Evolutionary conservation across 2,329 filamentous ascomycete genomes (phyloP).

Genomic region (Aspergillus latus): DNA sequence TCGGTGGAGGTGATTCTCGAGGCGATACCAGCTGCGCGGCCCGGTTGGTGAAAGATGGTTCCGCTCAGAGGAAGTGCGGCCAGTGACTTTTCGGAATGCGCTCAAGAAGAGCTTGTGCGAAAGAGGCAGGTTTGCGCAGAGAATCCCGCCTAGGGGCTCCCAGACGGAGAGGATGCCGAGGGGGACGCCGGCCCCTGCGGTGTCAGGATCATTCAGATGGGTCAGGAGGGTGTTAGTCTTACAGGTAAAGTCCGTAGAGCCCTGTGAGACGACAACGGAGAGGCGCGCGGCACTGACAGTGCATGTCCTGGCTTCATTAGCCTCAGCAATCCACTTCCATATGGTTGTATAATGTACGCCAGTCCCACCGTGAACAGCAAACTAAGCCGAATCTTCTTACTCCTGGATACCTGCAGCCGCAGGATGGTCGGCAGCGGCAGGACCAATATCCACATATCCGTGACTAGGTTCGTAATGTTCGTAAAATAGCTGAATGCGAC

Average conservation of each 20-base stretch:
- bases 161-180: conserved; percentile 13
- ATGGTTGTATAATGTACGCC: conserved; percentile 1
- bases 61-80: neutral
- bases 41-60: neutral
- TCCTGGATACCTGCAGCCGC: conserved; percentile 11
- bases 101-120: neutral
- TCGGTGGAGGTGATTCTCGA: no score
- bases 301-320: conserved; percentile 8
- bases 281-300: conserved; percentile 8
- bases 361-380: conserved; percentile 17
- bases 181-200: conserved; percentile 4
- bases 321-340: no score
- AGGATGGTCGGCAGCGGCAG: conserved; percentile 18
- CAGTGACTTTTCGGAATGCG: neutral
- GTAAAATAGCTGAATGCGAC: conserved; percentile 18
- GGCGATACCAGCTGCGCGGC: neutral
- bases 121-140: conserved; percentile 15
- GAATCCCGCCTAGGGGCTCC: conserved; percentile 13
- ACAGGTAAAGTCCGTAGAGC: conserved; percentile 9
- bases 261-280: conserved; percentile 7
- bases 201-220: neutral
- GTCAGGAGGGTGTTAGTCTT: neutral
- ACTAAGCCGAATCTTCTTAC: conserved; percentile 16
- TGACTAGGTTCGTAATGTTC: conserved; percentile 18
- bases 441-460: conserved; percentile 20